Base-by-base conservation (phyloP, 1,139 yeast genomes). In the Arxiozyma heterogenica region DNA sequence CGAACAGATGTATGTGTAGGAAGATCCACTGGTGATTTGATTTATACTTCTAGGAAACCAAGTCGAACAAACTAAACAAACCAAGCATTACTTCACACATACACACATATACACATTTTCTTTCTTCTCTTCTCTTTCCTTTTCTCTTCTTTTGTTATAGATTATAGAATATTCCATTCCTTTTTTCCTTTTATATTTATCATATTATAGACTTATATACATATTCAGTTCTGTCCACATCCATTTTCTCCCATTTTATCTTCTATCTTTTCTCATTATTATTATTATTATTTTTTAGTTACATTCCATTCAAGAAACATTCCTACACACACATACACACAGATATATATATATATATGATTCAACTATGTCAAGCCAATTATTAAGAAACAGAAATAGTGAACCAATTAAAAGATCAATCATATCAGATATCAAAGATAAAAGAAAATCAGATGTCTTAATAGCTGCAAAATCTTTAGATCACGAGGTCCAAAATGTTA, bases 401-500 rank as follows among this genome's bases (percentile, higher is more conserved):
- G 53, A 46, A 44, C 52, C 57, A 39, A 21, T 39, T 39, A 38
- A 61, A 30, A 27, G 20, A 42, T 20, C 27, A 20, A 25, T 22
- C 42, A 18, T 23, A n/a, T 23, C 23, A 23, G 22, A 39, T 39
- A 25, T 21, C 25, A 41, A 47, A 39, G 44, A 65, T 38, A 66
- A 67, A 51, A 58, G 70, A 51, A 65, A 64, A 50, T 67, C 71
- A 17, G 70, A 65, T 46, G 69, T 68, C 12, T 53, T 68, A 46
- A 65, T 66, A 41, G 72, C 72, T 18, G 72, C 71, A 7, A 62
- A 65, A 52, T 65, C 71, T 1, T 50, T 68, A 54, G 71, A 68
- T 56, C 56, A 62, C 23, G 72, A 68, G 50, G 54, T 68, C 7
- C 61, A 62, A 53, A 65, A 63, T 55, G 67, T 68, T 12, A 67